A percentile compares a stretch with the other conserved stretches of the same genome.
These are phyloP conservation scores for Rosa lucieae DNA, from an alignment of 306 rosid species.

Conservation along the genomic window DNA sequence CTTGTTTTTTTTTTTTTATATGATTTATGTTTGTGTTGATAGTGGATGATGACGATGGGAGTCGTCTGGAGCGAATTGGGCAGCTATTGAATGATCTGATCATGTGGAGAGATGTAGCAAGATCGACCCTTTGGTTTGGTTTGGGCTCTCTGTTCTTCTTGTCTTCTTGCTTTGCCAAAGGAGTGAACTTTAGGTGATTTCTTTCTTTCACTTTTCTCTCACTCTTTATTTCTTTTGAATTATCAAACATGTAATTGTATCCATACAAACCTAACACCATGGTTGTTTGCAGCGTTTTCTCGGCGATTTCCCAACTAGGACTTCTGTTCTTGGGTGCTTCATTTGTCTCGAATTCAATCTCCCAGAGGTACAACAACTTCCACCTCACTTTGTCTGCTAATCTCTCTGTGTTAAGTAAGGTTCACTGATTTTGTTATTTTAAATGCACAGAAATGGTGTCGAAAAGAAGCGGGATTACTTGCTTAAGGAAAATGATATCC, in stretches of 20 bases:
- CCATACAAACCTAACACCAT: background rate
- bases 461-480: conserved; percentile 39
- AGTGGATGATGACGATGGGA: conserved; percentile 45
- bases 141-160: conserved; percentile 57
- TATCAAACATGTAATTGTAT: conserved; percentile 3
- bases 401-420: background rate
- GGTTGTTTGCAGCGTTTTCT: conserved; percentile 56
- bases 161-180: conserved; percentile 69
- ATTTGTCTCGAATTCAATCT: conserved; percentile 64
- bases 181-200: conserved; percentile 59
- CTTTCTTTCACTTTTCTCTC: background rate
- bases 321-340: conserved; percentile 64
- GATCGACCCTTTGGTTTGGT: conserved; percentile 87
- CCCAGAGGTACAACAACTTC: conserved; percentile 49
- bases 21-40: conserved; percentile 10
- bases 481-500: conserved; percentile 75
- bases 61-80: conserved; percentile 55
- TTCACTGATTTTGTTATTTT: background rate
- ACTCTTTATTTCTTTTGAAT: background rate
- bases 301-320: conserved; percentile 65
- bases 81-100: conserved; percentile 58
- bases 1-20: background rate
- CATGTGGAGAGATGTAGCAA: conserved; percentile 85
- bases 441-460: conserved; percentile 44
- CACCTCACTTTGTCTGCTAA: conserved; percentile 1